Evolutionary conservation across 73 alveolate genomes (phyloP), one percentile per base, ranked within the genome.

Genomic region (Paramecium pentaurelia): DNA sequence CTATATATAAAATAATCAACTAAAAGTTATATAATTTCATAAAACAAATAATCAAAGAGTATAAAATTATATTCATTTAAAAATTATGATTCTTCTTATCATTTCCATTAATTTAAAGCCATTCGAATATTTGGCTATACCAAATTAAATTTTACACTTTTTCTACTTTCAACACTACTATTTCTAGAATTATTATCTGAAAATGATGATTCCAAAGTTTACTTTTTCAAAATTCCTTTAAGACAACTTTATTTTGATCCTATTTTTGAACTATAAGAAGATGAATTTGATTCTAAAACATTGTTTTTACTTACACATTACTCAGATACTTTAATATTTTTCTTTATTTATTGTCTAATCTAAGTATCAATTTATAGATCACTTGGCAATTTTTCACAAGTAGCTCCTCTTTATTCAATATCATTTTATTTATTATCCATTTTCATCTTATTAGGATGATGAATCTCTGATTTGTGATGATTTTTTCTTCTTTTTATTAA

Each of bases 401-500:
- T 64, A 3, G 32, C 84, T 12, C 84, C 84, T 28, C 45, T 64
- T 34, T 64, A 25, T 25, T 64, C 84, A 64, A 51, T 32, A 4
- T 64, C 42, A 32, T 64, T 5, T 64, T 28, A 28, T 64, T 64
- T 22, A 4, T 3, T 64, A 32, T 64, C 84, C 0, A 28, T 16
- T 12, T 3, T 1, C 3, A 8, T 32, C 45, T 32, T 64, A 1
- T 8, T 64, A 32, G 84, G 49, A 7, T 5, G 42, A 27, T 64
- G 84, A 0, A 64, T 64, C 10, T 64, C 84, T 64, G 84, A 64
- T 64, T 64, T 64, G 28, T 64, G 84, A 64, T 64, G 84, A 64
- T 64, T 64, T 64, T 64, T 3, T 64, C 84, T 64, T n/a, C 84
- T 64, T 64, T 64, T 64, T 28, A 64, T 34, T 64, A 25, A 34